These are phyloP conservation scores for Rhizopus delemar DNA, from an alignment of 371 early-diverging fungal species.

Conservation along the genomic window DNA sequence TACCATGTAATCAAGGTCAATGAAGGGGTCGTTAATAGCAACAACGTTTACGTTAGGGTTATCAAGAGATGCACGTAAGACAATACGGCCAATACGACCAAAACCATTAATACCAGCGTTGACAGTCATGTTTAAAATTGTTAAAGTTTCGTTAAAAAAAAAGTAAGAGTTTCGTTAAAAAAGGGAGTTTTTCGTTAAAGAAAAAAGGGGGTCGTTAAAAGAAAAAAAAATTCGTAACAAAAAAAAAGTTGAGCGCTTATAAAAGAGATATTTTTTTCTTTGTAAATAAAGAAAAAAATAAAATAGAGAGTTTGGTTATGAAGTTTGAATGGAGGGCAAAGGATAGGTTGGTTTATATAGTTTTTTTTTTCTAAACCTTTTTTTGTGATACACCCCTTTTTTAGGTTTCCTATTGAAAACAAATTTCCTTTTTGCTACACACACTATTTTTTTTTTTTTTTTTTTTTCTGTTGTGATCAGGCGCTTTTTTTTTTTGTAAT, in stretches of 20 bases:
- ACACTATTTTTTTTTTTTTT: too few species aligned
- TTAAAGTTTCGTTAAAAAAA: constrained; percentile 3
- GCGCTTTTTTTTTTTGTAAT: not conserved
- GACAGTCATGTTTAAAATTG: constrained; percentile 22
- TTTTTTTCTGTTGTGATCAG: not conserved
- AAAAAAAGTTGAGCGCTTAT: not conserved
- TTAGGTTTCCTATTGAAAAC: not conserved
- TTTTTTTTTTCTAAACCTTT: not conserved
- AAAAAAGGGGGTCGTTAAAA: constrained; percentile 4
- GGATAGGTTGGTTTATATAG: not conserved
- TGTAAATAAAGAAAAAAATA: not conserved
- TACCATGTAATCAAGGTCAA: constrained; percentile 92
- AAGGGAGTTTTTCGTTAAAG: not conserved
- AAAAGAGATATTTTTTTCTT: not conserved
- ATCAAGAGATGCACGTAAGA: constrained; percentile 87
- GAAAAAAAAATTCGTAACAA: constrained; percentile 1
- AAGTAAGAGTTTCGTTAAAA: not conserved
- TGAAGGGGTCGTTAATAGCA: constrained; percentile 98
- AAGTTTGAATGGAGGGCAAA: not conserved
- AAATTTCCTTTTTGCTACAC: constrained; percentile 2
- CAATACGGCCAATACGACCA: constrained; percentile 98
- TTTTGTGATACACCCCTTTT: not conserved
- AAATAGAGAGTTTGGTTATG: constrained; percentile 1
- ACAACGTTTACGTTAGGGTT: constrained; percentile 84
- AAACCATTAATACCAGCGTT: constrained; percentile 96